Conservation (phyloP, 2,329 filamentous ascomycete species). For the Beauveria bassiana region DNA sequence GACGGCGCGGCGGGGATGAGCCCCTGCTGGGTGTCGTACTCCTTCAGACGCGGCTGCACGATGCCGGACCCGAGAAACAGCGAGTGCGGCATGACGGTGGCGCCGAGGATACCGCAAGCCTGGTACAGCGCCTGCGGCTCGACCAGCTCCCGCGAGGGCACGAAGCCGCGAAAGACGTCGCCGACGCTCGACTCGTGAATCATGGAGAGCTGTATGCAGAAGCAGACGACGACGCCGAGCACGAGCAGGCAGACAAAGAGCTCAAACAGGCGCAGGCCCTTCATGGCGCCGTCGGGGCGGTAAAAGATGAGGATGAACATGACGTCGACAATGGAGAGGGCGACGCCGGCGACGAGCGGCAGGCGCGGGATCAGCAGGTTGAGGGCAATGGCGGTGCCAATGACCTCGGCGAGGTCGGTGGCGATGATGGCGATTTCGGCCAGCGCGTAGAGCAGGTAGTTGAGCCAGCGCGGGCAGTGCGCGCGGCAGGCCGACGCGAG, state of each 20-base stretch:
- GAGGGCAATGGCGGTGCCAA: slow-evolving; percentile 62
- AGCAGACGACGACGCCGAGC: slow-evolving; percentile 54
- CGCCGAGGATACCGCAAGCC: slow-evolving; percentile 68
- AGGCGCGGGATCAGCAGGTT: slow-evolving; percentile 57
- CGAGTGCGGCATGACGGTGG: slow-evolving; percentile 66
- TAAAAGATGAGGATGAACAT: slow-evolving; percentile 63
- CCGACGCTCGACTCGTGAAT: slow-evolving; percentile 47
- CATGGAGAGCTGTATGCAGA: slow-evolving; percentile 60
- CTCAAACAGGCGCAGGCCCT: slow-evolving; percentile 55
- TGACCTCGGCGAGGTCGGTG: slow-evolving; percentile 65
- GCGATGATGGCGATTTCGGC: slow-evolving; percentile 63
- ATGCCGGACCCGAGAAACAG: slow-evolving; percentile 63
- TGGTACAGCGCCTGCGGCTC: slow-evolving; percentile 43
- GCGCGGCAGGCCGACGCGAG: slow-evolving; percentile 58
- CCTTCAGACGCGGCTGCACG: slow-evolving; percentile 56
- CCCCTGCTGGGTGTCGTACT: slow-evolving; percentile 54
- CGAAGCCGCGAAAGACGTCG: slow-evolving; percentile 56
- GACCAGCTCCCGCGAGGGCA: slow-evolving; percentile 53
- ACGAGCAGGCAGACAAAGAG: slow-evolving; percentile 56
- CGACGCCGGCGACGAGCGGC: slow-evolving; percentile 60
- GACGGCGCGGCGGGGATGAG: slow-evolving; percentile 33
- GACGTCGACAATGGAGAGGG: slow-evolving; percentile 60
- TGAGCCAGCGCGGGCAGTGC: slow-evolving; percentile 59
- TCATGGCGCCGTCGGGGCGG: slow-evolving; percentile 49
- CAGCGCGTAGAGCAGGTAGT: slow-evolving; percentile 52